Conservation (phyloP, 2,329 filamentous ascomycete genomes). For the Aspergillus terreus region DNA sequence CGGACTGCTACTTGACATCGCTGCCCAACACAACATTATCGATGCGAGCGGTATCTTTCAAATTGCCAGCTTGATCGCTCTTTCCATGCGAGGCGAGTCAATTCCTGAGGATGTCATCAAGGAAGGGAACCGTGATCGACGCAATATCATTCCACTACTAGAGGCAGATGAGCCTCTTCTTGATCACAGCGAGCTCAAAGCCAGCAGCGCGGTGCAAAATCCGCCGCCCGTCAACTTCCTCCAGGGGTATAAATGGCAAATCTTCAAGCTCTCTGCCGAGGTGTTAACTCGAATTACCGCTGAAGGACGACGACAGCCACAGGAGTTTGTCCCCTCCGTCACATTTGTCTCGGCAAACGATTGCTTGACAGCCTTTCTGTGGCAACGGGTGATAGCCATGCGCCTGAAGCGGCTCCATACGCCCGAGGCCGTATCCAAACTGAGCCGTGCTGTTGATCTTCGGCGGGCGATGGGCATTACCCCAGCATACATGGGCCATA, state of each 20-base stretch:
- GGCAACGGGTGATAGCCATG: slow-evolving; percentile 11
- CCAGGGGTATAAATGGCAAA: slow-evolving; percentile 9
- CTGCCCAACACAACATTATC: slow-evolving; percentile 24
- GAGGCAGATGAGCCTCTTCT: slow-evolving; percentile 6
- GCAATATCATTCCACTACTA: slow-evolving; percentile 13
- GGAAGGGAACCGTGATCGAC: slow-evolving; percentile 17
- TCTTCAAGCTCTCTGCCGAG: slow-evolving; percentile 5
- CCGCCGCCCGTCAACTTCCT: not conserved
- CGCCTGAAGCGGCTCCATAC: slow-evolving; percentile 4
- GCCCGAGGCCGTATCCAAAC: slow-evolving; percentile 2
- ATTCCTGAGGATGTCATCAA: slow-evolving; percentile 10
- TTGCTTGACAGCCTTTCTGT: slow-evolving; percentile 17
- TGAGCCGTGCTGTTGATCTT: slow-evolving; percentile 18
- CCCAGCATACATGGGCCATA: slow-evolving; percentile 18
- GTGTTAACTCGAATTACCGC: slow-evolving; percentile 4
- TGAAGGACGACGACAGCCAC: slow-evolving; percentile 1
- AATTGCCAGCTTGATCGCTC: slow-evolving; percentile 14
- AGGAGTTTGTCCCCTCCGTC: not conserved
- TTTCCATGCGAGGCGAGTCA: slow-evolving; percentile 4
- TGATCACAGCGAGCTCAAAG: slow-evolving; percentile 11
- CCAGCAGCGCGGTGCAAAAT: not conserved
- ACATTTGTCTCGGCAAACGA: slow-evolving; percentile 17
- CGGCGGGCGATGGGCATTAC: slow-evolving; percentile 14
- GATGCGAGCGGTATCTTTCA: slow-evolving; percentile 20
- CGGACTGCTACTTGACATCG: slow-evolving; percentile 20